Base-by-base conservation (phyloP, 345 rosid genomes). In the Heritiera fomes region DNA sequence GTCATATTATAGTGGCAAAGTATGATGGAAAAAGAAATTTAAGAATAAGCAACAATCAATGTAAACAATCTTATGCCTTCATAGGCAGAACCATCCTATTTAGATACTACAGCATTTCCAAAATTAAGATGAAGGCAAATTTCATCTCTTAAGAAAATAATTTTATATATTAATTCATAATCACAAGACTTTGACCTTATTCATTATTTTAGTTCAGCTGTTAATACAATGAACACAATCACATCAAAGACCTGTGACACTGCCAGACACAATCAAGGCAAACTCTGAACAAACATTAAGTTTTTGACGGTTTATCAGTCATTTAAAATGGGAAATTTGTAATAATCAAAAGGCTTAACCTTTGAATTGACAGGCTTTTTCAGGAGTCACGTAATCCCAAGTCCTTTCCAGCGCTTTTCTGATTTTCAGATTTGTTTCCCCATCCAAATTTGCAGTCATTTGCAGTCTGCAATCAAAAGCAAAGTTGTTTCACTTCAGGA, bases 381-480 rank as follows among this genome's bases (percentile, higher is more conserved):
- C 99, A 61, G 99, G 93, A 76, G 90, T 84, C 78, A 88, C 61
- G 88, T 88, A 97, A 93, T 97, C 99, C 99, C 99, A 93, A 34
- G 99, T 97, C 88, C 89, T 89, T 82, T 94, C 99, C 76, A 94
- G 87, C 15, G 96, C 99, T 88, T 97, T 97, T 85, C 99, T 88
- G 73, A 97, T 97, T 89, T 97, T 97, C 82, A 97, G 87, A 88
- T 97, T 97, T 78, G 99, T 97, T 90, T 97, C 99, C 34, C 99
- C 99, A 70, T 97, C 99, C 82, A 97, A 91, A 82, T 97, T 97
- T 84, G 99, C 94, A 77, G 99, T 94, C 99, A n/a, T n/a, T n/a
- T n/a, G n/a, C n/a, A n/a, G n/a, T n/a, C n/a, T 97, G 84, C 82
- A 79, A 46, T 23, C 86, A 82, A 77, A 85, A 78, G 59, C 28